These are phyloP conservation scores for Fusarium sp. DNA, from an alignment of 2,329 filamentous ascomycete genomes.

Conservation along the genomic window DNA sequence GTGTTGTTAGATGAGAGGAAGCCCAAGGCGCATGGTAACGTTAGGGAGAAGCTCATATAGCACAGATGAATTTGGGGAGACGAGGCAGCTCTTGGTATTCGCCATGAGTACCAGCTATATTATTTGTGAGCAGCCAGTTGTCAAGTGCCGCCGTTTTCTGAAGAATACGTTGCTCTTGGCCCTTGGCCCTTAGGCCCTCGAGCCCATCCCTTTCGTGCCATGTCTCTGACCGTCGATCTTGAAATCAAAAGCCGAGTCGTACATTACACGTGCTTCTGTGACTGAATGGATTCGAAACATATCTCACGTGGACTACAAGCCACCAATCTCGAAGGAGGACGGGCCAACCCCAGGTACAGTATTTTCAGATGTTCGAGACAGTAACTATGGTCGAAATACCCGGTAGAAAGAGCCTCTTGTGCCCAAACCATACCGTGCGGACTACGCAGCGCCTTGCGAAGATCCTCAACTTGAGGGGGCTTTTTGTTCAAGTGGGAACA, in stretches of 20 bases:
- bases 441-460: not conserved
- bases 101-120: not conserved
- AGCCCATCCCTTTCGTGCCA: not conserved
- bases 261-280: conserved; percentile 3
- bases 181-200: not conserved
- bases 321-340: conserved; percentile 12
- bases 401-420: not conserved
- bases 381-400: not conserved
- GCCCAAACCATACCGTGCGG: conserved; percentile 2
- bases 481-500: conserved; percentile 15
- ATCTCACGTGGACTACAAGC: conserved; percentile 27
- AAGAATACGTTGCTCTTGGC: not conserved
- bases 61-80: not conserved
- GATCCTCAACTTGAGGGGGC: conserved; percentile 6
- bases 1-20: not conserved
- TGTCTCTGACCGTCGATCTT: not conserved
- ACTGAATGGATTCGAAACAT: conserved; percentile 13
- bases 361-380: not conserved
- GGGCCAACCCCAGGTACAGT: conserved; percentile 11
- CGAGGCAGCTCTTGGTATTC: not conserved
- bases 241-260: conserved; percentile 6
- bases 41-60: not conserved
- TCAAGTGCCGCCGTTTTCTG: not conserved
- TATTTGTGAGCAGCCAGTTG: not conserved
- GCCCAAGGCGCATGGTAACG: not conserved